Evolutionary conservation across 2,329 filamentous ascomycete species (phyloP), one percentile per base, ranked within the genome.

Genomic region (Cordyceps tenuipes): DNA sequence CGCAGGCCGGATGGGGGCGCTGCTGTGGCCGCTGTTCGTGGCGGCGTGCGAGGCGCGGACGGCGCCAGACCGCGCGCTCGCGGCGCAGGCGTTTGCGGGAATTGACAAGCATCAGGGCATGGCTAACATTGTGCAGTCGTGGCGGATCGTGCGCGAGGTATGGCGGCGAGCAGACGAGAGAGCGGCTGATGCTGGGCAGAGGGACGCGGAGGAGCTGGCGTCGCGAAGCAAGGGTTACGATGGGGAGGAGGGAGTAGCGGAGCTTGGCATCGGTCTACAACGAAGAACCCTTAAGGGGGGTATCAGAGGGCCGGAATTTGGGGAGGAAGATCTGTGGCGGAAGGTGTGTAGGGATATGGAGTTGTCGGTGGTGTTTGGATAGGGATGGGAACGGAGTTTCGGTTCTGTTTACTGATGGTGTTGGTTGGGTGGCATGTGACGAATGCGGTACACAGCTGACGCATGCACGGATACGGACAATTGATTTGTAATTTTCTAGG

Each of bases 21-120:
- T 87, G 41, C 75, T 87, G 2, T 87, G 84, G 82, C 84, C 84
- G 1, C 72, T 87, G 2, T 87, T 87, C 65, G 82, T 84, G 10
- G 81, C 83, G 2, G 78, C 82, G 1, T 86, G 83, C 66, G 84
- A 87, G 68, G 84, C 83, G 0, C 71, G 75, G 9, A 74, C 68
- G 17, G 65, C 69, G 1, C 73, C 72, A 9, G 83, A 87, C 66
- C 73, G 83, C 17, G 73, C 73, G 6, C 70, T 82, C 19, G 82
- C 83, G 4, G 69, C 75, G 29, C 72, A 73, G 59, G 74, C 81
- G 0, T 86, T 87, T 65, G 68, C 70, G 5, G 79, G 78, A 5
- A 75, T 85, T 9, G 79, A 81, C 61, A 76, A 73, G 57, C 72
- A 83, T 19, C 85, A 87, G 68, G 83, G 84, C 21, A 87, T 87